A percentile compares a stretch with the other conserved stretches of the same genome.
Evolutionary conservation across 208 protist genomes (phyloP).

Genomic region (Acanthamoeba triangularis): DNA sequence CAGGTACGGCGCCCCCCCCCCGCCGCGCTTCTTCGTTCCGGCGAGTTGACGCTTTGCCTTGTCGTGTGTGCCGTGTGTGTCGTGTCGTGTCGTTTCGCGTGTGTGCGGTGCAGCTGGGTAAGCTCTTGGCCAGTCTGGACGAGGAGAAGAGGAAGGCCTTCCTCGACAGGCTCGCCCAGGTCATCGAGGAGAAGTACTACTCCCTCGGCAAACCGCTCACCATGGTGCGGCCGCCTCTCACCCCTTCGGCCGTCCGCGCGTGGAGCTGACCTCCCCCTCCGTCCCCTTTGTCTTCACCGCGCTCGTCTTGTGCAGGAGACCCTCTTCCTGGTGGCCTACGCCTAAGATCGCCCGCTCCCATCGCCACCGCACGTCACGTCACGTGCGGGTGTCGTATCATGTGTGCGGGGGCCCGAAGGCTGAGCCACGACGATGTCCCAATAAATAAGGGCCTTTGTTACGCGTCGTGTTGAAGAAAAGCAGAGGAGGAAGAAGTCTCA

Average conservation of each 20-base stretch:
- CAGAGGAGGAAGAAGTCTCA: no score
- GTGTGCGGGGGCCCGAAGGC: no score
- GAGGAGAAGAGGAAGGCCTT: background rate
- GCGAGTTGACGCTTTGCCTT: background rate
- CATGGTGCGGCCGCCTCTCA: background rate
- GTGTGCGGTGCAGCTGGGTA: background rate
- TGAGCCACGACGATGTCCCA: no score
- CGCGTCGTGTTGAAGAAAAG: no score
- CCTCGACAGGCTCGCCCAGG: background rate
- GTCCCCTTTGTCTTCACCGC: background rate
- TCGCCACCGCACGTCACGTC: no score
- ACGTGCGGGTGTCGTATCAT: no score
- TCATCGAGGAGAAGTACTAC: background rate
- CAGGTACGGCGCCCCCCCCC: background rate
- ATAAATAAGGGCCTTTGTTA: no score
- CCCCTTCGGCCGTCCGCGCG: background rate
- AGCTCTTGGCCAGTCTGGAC: background rate
- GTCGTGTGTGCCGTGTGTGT: background rate
- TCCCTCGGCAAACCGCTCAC: background rate
- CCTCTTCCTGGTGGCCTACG: background rate
- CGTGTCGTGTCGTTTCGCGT: no score
- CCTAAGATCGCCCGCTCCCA: background rate
- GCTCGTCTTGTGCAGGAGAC: background rate
- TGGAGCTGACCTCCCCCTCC: background rate
- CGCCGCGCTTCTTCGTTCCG: no score